These are phyloP conservation scores for Petunia secreta DNA, from an alignment of 257 asterid genomes.

Conservation along the genomic window DNA sequence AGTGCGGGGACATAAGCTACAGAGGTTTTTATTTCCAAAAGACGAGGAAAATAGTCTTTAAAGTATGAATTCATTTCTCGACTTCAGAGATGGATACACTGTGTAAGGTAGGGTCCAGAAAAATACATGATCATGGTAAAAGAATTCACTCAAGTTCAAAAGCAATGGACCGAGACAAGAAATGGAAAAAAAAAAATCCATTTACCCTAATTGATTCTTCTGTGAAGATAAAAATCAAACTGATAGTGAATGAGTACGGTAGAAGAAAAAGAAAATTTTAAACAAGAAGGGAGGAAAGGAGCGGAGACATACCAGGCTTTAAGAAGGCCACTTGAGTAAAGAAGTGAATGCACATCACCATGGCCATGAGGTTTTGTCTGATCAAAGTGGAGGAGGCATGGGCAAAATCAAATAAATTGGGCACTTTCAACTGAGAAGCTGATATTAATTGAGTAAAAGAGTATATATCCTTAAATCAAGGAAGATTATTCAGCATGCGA, in stretches of 20 bases:
- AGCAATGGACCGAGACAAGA: neutral
- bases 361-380: conserved; percentile 99
- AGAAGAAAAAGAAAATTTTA: neutral
- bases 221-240: neutral
- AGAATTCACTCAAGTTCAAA: neutral
- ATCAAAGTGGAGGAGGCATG: conserved; percentile 22
- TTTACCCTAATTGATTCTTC: conserved; percentile 14
- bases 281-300: conserved; percentile 17
- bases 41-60: neutral
- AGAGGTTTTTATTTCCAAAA: neutral
- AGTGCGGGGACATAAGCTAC: neutral
- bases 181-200: neutral
- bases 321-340: conserved; percentile 88
- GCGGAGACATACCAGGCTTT: conserved; percentile 67
- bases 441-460: conserved; percentile 13
- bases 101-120: neutral
- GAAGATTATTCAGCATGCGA: neutral
- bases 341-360: conserved; percentile 98
- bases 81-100: conserved; percentile 12
- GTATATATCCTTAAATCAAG: neutral
- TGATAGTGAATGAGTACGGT: neutral
- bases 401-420: neutral
- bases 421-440: conserved; percentile 23
- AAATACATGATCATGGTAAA: neutral
- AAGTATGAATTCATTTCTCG: neutral